Conservation (phyloP, 2,329 filamentous ascomycete genomes). For the Calonectria honghensis region DNA sequence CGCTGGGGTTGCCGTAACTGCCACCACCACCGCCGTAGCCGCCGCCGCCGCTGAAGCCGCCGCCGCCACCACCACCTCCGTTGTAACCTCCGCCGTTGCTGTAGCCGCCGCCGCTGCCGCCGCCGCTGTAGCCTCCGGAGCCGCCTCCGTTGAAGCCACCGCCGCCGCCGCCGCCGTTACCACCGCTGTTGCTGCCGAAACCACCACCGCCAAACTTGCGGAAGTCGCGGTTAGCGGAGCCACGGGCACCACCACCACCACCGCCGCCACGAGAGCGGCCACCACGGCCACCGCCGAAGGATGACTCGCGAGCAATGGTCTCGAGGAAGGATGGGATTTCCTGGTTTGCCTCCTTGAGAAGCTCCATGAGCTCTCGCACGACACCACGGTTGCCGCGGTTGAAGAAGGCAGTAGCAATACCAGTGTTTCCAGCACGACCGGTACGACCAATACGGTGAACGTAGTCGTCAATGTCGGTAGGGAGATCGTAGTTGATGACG, state of each 20-base stretch:
- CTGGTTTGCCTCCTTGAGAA: constrained; percentile 99
- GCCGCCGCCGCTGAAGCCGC: constrained; percentile 76
- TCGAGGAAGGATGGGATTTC: constrained; percentile 96
- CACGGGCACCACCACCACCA: constrained; percentile 80
- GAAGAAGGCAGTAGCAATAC: constrained; percentile 99
- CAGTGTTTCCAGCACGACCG: constrained; percentile 98
- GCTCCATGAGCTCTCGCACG: constrained; percentile 96
- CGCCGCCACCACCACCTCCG: constrained; percentile 66
- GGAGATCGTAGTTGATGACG: constrained; percentile 99
- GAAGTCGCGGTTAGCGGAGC: constrained; percentile 88
- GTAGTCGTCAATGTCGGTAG: constrained; percentile 98
- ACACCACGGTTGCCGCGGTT: constrained; percentile 99
- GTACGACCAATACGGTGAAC: constrained; percentile 99
- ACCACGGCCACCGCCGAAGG: constrained; percentile 81
- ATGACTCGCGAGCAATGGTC: constrained; percentile 96
- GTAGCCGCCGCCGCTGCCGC: constrained; percentile 57
- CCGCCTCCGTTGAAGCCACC: constrained; percentile 62
- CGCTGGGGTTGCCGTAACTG: constrained; percentile 81
- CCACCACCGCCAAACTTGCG: constrained; percentile 83
- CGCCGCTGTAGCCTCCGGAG: constrained; percentile 59
- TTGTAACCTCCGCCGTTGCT: constrained; percentile 66
- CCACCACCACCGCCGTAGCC: constrained; percentile 55
- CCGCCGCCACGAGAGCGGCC: constrained; percentile 73
- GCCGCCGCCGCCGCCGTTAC: constrained; percentile 63
- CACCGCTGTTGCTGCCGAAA: constrained; percentile 62